Percentiles rank a stretch among this genome's conserved stretches.
Conservation (phyloP, 177 flowering plant genomes). For the Vitis hybrid region DNA sequence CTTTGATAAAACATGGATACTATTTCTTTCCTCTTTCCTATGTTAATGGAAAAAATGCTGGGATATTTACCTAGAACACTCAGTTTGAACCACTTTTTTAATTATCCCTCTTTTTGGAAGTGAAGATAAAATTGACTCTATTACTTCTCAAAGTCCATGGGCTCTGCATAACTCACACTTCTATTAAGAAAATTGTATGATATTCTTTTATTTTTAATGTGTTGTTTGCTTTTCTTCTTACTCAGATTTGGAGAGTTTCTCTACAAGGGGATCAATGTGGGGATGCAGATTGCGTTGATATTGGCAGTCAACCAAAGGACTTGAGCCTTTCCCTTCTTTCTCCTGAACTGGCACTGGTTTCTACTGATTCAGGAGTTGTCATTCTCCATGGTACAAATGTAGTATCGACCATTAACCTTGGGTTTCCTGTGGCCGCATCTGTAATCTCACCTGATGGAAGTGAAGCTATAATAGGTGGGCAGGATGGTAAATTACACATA, state of each 20-base stretch:
- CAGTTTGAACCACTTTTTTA: neutral
- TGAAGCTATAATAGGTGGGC: conserved; percentile 88
- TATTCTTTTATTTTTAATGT: neutral
- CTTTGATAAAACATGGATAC: neutral
- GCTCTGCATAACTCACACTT: neutral
- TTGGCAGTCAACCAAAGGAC: conserved; percentile 91
- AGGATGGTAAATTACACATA: conserved; percentile 87
- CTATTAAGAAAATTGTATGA: neutral
- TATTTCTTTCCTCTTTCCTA: neutral
- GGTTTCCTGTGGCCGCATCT: conserved; percentile 76
- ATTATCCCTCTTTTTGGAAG: neutral
- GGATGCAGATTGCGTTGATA: conserved; percentile 60
- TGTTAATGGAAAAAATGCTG: neutral
- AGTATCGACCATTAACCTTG: conserved; percentile 66
- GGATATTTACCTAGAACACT: no score
- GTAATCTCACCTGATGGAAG: conserved; percentile 82
- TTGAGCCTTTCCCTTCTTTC: conserved; percentile 57
- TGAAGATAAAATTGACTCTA: neutral
- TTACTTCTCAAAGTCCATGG: neutral
- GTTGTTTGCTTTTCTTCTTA: neutral
- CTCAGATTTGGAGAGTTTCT: conserved; percentile 74
- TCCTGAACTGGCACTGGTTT: conserved; percentile 72
- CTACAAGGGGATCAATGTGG: conserved; percentile 72
- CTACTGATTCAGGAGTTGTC: conserved; percentile 80
- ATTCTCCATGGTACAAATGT: conserved; percentile 71